Conservation (phyloP, 768 basidiomycete species). For the Naganishia onofrii region DNA sequence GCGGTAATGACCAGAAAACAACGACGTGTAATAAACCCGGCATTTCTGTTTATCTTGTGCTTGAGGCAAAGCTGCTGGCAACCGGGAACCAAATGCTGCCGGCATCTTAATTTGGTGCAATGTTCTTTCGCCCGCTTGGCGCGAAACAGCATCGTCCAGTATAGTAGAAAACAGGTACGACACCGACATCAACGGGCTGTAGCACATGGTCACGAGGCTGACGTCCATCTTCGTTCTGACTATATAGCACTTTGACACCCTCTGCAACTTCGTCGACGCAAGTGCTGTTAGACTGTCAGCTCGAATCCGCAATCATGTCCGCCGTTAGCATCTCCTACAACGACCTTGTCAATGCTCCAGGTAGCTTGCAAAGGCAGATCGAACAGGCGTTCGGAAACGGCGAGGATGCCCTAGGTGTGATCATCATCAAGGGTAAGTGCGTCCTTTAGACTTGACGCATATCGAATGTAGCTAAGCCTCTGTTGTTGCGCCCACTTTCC, state of each 20-base stretch:
- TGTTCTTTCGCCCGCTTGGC: background rate
- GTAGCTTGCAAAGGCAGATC: constrained; percentile 30
- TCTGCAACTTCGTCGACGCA: background rate
- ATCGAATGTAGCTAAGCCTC: background rate
- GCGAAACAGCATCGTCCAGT: background rate
- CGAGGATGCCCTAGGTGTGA: constrained; percentile 45
- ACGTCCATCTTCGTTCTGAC: background rate
- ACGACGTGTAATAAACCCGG: too few species aligned
- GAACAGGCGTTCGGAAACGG: constrained; percentile 44
- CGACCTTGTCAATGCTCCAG: constrained; percentile 30
- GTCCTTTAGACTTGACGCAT: background rate
- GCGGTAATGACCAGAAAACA: too few species aligned
- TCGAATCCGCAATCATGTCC: constrained; percentile 19
- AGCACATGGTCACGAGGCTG: background rate
- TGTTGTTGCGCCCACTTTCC: background rate
- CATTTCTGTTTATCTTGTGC: too few species aligned
- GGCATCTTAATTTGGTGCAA: too few species aligned
- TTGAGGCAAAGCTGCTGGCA: too few species aligned
- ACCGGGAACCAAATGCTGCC: too few species aligned
- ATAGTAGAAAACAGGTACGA: background rate
- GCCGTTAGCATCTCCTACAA: constrained; percentile 35
- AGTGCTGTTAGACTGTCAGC: background rate
- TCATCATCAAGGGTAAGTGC: constrained; percentile 43
- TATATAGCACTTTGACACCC: background rate
- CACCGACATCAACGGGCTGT: background rate